phyloP scores from a whole-genome alignment of 805 yeast species.

The Hanseniaspora taiwanica region DNA sequence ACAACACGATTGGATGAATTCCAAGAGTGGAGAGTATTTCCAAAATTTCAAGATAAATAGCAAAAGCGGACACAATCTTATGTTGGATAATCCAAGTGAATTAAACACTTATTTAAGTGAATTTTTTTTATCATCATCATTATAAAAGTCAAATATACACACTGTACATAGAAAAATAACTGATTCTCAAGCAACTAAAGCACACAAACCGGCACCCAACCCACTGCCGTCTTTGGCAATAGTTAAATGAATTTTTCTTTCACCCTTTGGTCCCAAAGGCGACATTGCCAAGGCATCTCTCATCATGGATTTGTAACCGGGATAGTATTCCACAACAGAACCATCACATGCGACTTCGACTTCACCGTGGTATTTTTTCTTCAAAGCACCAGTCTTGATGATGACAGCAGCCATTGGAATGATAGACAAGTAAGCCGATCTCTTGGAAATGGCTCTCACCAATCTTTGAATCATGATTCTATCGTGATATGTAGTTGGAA shows the following conservation, averaged over 20 bases:
- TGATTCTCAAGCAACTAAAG: constrained; percentile 32
- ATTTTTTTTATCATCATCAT: too few relatives aligned
- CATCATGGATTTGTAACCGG: constrained; percentile 70
- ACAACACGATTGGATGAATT: constrained; percentile 62
- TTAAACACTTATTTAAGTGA: constrained; percentile 37
- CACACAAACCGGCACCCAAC: constrained; percentile 95
- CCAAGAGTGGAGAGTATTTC: constrained; percentile 31
- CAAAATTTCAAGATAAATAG: constrained; percentile 15
- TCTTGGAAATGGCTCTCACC: constrained; percentile 66
- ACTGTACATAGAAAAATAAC: too few relatives aligned
- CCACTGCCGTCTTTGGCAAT: constrained; percentile 94
- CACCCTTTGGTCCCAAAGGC: constrained; percentile 61
- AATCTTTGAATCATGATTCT: constrained; percentile 58
- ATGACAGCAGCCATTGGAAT: constrained; percentile 80
- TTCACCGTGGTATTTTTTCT: constrained; percentile 40
- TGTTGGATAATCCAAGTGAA: constrained; percentile 46
- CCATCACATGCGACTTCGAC: constrained; percentile 96
- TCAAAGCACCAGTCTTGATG: constrained; percentile 51
- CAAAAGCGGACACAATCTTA: constrained; percentile 65
- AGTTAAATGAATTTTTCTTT: constrained; percentile 58
- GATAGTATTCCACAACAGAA: constrained; percentile 84
- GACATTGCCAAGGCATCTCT: constrained; percentile 64
- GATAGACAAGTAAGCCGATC: constrained; percentile 86
- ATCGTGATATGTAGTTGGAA: constrained; percentile 59
- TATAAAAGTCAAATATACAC: too few relatives aligned